These are phyloP conservation scores for Penicillium thymicola DNA, from an alignment of 2,329 filamentous ascomycete species.

Conservation along the genomic window DNA sequence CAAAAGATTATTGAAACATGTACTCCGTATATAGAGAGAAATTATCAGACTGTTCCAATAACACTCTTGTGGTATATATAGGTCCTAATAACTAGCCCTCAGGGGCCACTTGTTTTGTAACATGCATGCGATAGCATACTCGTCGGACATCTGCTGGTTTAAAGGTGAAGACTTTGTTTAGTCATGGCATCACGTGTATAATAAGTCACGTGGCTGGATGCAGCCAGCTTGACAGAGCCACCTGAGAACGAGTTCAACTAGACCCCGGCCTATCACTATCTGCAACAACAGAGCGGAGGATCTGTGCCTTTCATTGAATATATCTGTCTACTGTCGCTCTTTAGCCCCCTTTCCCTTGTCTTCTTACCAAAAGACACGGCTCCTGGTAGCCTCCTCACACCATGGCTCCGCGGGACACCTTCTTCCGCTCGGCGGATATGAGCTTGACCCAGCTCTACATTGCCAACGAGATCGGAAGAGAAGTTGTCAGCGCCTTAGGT, in stretches of 20 bases:
- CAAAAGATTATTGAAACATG: no score
- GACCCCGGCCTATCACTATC: neutral
- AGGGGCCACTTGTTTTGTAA: no score
- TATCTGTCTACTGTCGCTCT: conserved; percentile 8
- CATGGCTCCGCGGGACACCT: conserved; percentile 76
- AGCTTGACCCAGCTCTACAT: conserved; percentile 99
- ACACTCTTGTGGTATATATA: no score
- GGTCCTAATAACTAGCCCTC: no score
- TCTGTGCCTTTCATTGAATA: conserved; percentile 16
- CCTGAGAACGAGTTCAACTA: conserved; percentile 1
- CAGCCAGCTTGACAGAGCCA: conserved; percentile 18
- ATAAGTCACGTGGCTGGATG: conserved; percentile 14
- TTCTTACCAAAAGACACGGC: conserved; percentile 22
- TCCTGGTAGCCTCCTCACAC: conserved; percentile 26
- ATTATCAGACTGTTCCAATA: no score
- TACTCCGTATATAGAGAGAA: no score
- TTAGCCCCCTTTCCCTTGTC: conserved; percentile 3
- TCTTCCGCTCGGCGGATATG: conserved; percentile 99
- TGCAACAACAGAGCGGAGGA: conserved; percentile 5
- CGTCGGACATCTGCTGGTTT: neutral
- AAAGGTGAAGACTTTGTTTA: neutral
- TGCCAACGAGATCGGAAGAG: conserved; percentile 95
- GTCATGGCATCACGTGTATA: neutral
- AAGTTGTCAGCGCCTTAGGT: conserved; percentile 93
- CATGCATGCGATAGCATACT: no score